Evolutionary conservation across 208 protist genomes (phyloP), one percentile per base, ranked within the genome.

Genomic region (Trypanosoma scelopori): DNA sequence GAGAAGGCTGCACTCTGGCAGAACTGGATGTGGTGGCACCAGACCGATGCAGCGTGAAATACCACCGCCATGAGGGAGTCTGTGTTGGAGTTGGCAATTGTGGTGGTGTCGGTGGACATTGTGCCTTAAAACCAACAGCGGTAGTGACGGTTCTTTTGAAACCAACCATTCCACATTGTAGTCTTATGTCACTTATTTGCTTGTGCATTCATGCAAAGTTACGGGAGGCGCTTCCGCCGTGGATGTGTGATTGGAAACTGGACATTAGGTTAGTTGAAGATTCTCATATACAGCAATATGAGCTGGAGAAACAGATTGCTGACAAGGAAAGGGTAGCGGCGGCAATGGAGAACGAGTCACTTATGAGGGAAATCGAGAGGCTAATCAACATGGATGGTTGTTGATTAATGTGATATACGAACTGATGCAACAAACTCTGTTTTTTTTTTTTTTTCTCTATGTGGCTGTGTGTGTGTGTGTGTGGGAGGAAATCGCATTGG

Each of bases 151-250:
- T 76, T 7, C 42, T 76, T 0, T 55, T 76, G 42, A 62, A 71
- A 58, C 71, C 71, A 15, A 76, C 71, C 16, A 63, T 76, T 11
- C 63, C 55, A 25, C 71, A 76, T 48, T 76, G 71, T 56, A 63
- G 56, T 61, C 71, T 71, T 35, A 70, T 76, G 60, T n/a, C 30
- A 50, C 16, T 76, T 58, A 76, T 76, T 55, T 59, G 23, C 25
- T 49, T 76, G 9, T 70, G 55, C 46, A 64, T 76, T 47, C 65
- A 65, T 20, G 52, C 64, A 35, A 69, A 53, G 32, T 28, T 76
- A 25, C 51, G 58, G 43, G 71, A 74, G 22, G 27, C 53, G 5
- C 61, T 74, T 43, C 61, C 71, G 18, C 55, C 53, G 5, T 60
- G n/a, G 32, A 50, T 55, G 41, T 60, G 52, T 60, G 41, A 55